Evolutionary conservation across 768 basidiomycete genomes (phyloP), one percentile per base, ranked within the genome.

Genomic region (Calocybe indica): DNA sequence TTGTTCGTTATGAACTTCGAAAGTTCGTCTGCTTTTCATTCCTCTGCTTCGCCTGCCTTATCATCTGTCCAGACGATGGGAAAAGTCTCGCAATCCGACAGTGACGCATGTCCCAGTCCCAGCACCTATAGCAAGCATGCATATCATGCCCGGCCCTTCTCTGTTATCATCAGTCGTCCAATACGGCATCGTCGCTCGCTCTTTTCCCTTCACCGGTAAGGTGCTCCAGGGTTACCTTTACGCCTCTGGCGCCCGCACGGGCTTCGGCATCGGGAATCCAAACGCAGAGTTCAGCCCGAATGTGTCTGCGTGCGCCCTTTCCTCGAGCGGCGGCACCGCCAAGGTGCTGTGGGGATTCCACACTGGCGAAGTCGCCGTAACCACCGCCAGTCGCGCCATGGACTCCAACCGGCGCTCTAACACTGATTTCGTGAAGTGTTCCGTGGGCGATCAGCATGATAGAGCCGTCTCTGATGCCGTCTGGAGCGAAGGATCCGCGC

Each of bases 261-360:
- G 82, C 5, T 53, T 80, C 12, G 82, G 83, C 2, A 73, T 80
- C 44, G 84, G 83, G 3, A 88, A 89, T 55, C 86, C 85, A 3
- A 88, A 88, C 54, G 75, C 76, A 9, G 85, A 89, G 55, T 84
- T 89, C 51, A 73, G 77, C 1, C 85, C 86, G 2, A 72, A 88
- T 44, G 73, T 88, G 8, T 78, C 82, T 10, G 61, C 72, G 0
- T 84, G 82, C 50, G 65, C 71, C 4, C 63, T 89, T 15, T 56
- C 74, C 12, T 82, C 85, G 0, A 76, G 79, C 22, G 83, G 84
- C 4, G 77, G 78, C 5, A 81, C 82, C 0, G 87, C 78, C 7
- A 80, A 78, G 46, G 70, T 87, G 9, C 65, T 79, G 5, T 92
- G 89, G 90, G 90, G 88, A 4, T 84, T 79, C 55, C 67, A 71